These are phyloP conservation scores for Solanum aculeatissimum DNA, from an alignment of 305 asterid species.

Conservation along the genomic window DNA sequence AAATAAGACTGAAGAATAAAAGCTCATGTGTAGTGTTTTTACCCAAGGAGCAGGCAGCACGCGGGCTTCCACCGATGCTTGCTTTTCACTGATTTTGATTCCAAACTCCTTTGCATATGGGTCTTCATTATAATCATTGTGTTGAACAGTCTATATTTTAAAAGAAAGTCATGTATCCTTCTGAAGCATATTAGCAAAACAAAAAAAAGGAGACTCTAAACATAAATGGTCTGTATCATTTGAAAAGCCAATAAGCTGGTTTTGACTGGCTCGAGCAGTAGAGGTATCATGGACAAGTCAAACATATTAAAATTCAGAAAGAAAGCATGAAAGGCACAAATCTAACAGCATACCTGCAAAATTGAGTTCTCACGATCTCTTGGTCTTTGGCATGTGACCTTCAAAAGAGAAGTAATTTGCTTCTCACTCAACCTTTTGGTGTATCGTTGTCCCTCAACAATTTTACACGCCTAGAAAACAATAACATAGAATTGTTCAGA, in stretches of 20 bases:
- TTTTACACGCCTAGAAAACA: conserved; percentile 73
- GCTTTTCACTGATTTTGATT: conserved; percentile 67
- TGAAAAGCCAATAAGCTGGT: not conserved
- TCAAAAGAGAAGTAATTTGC: conserved; percentile 86
- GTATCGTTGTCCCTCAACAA: conserved; percentile 95
- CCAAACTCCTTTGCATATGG: conserved; percentile 97
- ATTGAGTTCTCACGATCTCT: conserved; percentile 86
- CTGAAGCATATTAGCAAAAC: not conserved
- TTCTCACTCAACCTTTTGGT: conserved; percentile 91
- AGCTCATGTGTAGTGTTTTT: conserved; percentile 2
- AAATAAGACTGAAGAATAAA: not conserved
- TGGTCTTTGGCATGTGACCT: conserved; percentile 97
- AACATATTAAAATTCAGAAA: not conserved
- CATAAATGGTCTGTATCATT: not conserved
- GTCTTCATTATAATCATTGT: conserved; percentile 77
- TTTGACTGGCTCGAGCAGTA: not conserved
- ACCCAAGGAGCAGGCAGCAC: conserved; percentile 99
- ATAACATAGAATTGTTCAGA: not conserved
- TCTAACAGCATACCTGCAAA: conserved; percentile 45
- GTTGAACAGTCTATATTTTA: conserved; percentile 67
- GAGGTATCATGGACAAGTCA: not conserved
- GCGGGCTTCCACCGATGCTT: conserved; percentile 87
- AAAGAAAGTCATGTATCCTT: not conserved
- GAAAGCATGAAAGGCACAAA: not conserved
- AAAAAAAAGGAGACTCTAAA: not conserved